Evolutionary conservation across 2,329 filamentous ascomycete species (phyloP), one percentile per base, ranked within the genome.

Genomic region (Aureobasidium namibiae): DNA sequence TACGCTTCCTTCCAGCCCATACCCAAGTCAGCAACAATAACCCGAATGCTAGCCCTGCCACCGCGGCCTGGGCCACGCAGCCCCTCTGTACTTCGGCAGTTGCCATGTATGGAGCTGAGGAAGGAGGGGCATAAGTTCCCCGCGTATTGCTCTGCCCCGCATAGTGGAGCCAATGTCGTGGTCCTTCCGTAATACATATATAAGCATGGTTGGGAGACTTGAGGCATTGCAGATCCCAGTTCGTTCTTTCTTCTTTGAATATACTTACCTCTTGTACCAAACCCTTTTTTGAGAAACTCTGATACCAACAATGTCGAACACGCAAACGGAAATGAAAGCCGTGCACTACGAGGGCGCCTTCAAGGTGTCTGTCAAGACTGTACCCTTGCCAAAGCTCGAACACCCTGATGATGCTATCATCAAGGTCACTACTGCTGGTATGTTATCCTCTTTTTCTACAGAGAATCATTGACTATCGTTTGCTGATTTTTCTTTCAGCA

Each of bases 391-490:
- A 0, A 79, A 77, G 66, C 74, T 88, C 23, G 73, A 85, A 67
- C 83, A 86, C 70, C 82, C 83, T 2, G 82, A 86, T 70, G 83
- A 86, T 73, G 77, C 79, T 34, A 82, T 86, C 61, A 80, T 86
- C 69, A 86, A 84, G 65, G 81, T 86, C 36, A 86, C 84, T 0
- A 87, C 83, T 7, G 80, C 82, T 53, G 75, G 80, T 72, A 71
- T 65, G 63, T 58, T 8, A 5, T 38, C 34, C n/a, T 9, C 23
- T 29, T 26, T 8, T 29, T 10, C 21, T 7, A 53, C 2, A 18
- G 21, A 31, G 34, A n/a, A 21, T 24, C 13, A 2, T 29, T 33
- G 10, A 21, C 18, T 8, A 31, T 54, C 21, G 7, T 29, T 16
- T n/a, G 9, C 42, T 45, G 13, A 45, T 23, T 26, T n/a, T n/a